phyloP scores from a whole-genome alignment of 345 rosid genomes.

The Zanthoxylum bungeanum region DNA sequence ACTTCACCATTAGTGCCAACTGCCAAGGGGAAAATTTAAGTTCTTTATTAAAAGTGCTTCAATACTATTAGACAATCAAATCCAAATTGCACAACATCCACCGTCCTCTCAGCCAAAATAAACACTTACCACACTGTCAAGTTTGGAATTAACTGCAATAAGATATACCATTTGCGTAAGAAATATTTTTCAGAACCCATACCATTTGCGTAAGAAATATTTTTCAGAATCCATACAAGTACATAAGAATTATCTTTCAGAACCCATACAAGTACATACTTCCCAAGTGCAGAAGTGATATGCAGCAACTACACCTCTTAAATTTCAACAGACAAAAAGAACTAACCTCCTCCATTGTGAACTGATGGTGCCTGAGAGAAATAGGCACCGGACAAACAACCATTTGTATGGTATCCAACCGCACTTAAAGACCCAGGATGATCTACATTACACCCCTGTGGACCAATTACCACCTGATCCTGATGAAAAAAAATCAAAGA shows the following conservation, averaged over 20 bases:
- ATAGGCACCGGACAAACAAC: constrained; percentile 24
- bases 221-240: too few species aligned
- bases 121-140: neutral
- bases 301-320: neutral
- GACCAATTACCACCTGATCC: constrained; percentile 27
- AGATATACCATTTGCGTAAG: neutral
- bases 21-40: neutral
- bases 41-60: neutral
- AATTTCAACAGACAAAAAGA: neutral
- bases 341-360: constrained; percentile 47
- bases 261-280: neutral
- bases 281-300: too few species aligned
- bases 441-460: constrained; percentile 21
- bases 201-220: neutral
- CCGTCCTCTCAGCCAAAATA: neutral
- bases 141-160: neutral
- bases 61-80: neutral
- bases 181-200: neutral
- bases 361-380: constrained; percentile 26
- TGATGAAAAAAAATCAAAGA: constrained; percentile 21
- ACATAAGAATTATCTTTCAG: neutral
- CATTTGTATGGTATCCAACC: constrained; percentile 14
- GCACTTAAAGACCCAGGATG: constrained; percentile 13
- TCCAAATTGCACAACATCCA: neutral
- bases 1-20: too few species aligned